Conservation (phyloP, 2,329 filamentous ascomycete species). For the Teratosphaeria gauchensis region DNA sequence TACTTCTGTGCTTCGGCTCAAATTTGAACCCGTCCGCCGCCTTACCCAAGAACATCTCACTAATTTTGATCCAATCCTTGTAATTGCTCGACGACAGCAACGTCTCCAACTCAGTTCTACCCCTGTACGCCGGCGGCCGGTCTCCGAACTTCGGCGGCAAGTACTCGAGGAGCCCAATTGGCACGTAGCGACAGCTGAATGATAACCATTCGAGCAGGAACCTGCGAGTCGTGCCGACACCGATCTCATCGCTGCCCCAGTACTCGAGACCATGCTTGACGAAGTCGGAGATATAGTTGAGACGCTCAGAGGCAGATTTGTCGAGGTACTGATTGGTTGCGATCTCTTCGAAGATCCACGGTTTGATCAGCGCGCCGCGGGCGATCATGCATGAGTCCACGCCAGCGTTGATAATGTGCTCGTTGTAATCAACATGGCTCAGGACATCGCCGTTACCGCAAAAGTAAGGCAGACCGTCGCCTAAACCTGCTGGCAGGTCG, state of each 20-base stretch:
- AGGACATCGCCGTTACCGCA: constrained; percentile 95
- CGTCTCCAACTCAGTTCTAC: constrained; percentile 88
- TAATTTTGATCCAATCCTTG: constrained; percentile 98
- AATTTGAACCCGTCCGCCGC: constrained; percentile 87
- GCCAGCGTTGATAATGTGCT: constrained; percentile 63
- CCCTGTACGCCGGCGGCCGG: constrained; percentile 71
- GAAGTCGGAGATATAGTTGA: constrained; percentile 81
- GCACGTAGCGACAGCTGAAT: constrained; percentile 86
- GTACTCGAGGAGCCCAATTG: constrained; percentile 76
- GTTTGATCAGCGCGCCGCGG: constrained; percentile 92
- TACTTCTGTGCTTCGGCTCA: constrained; percentile 95
- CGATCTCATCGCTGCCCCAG: constrained; percentile 93
- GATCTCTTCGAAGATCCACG: constrained; percentile 98
- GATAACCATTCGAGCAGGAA: constrained; percentile 95
- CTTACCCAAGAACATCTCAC: constrained; percentile 95
- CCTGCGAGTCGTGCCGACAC: constrained; percentile 77
- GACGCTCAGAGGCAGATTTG: constrained; percentile 80
- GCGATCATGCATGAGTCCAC: constrained; percentile 96
- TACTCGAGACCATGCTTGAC: constrained; percentile 81
- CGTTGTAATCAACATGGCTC: constrained; percentile 79
- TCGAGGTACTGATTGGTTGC: constrained; percentile 85
- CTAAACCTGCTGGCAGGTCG: constrained; percentile 59
- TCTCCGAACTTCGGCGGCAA: constrained; percentile 85
- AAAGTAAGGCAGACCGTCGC: constrained; percentile 57
- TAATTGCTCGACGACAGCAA: constrained; percentile 83